Base-by-base conservation (phyloP, 139 green algal genomes). In the Auxenochlorella protothecoides region DNA sequence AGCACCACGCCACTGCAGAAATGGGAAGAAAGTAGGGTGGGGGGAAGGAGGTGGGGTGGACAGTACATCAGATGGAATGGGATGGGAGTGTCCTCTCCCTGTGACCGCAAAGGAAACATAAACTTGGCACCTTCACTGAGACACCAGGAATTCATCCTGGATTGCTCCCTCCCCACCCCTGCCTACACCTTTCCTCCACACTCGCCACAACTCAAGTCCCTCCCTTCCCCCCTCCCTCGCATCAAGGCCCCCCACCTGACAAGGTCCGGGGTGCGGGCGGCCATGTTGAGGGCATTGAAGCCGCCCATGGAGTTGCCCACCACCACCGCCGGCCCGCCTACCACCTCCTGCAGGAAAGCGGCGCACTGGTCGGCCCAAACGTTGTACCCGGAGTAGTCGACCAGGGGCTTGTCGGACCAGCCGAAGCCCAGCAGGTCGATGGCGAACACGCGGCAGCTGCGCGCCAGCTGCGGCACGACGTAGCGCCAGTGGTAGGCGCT, bases 351-450 rank as follows among this genome's bases (percentile, higher is more conserved):
- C 7, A 91, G 78, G 62, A 93, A 93, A 65, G 61, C 67, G 16
- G 78, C 56, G 44, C 81, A 78, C 44, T 83, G 70, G 57, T 82
- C 55, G 12, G 51, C 61, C 78, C 78, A 83, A 8, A 83, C 55
- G 27, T 12, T 68, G 66, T 83, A 83, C 27, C 80, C 85, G 16
- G 82, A 77, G 77, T 92, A 93, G 59, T 89, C 79, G 4, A 86
- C 77, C 10, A 86, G 8, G 0, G 88, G 76, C 78, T 93, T 92
- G 68, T 88, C 75, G 57, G 74, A 85, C 81, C 83, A 90, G 53
- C 90, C 90, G 76, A 96, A 96, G 7, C 90, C 90, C n/a, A 93
- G 71, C 27, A 92, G 71, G 78, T 93, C 87, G 0, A 93, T 6
- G 0, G 89, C 89, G 59, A 84, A 94, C 53, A 92, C 84, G 6